Evolutionary conservation across 2,329 filamentous ascomycete species (phyloP).

Genomic region (Dendrostoma leiphaemia): DNA sequence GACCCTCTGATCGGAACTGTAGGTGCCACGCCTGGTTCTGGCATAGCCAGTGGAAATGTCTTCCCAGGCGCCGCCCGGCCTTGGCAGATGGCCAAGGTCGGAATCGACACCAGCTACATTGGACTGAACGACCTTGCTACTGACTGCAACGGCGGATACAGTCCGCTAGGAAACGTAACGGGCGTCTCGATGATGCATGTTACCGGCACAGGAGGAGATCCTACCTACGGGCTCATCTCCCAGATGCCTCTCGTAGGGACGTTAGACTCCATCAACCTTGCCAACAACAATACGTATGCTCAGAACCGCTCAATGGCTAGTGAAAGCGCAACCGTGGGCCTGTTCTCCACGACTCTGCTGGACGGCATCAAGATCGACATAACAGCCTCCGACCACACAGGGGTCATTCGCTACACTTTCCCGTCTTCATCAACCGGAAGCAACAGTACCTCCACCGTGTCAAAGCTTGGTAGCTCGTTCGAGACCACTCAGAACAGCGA

Average conservation of each 20-base stretch:
- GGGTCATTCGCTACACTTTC: constrained; percentile 10
- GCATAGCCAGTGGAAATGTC: constrained; percentile 5
- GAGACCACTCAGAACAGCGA: neutral
- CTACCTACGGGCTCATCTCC: constrained; percentile 10
- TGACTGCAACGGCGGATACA: constrained; percentile 10
- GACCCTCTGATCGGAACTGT: constrained; percentile 10
- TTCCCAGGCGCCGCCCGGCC: constrained; percentile 6
- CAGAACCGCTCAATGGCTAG: constrained; percentile 12
- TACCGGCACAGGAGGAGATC: constrained; percentile 9
- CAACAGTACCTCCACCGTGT: neutral
- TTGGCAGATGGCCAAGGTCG: constrained; percentile 9
- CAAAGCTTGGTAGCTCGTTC: neutral
- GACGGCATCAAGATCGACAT: constrained; percentile 11
- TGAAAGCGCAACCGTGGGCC: constrained; percentile 7
- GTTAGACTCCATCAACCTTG: neutral
- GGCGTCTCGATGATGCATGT: constrained; percentile 13
- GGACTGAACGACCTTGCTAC: constrained; percentile 1
- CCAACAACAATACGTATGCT: constrained; percentile 9
- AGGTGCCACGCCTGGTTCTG: neutral
- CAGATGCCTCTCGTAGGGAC: constrained; percentile 9
- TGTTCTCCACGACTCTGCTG: constrained; percentile 9
- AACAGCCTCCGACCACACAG: constrained; percentile 5
- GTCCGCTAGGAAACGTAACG: constrained; percentile 11
- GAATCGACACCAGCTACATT: constrained; percentile 10
- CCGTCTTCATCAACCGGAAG: neutral